Base-by-base conservation (phyloP, 2,329 filamentous ascomycete species). In the Hymenotorrendiella dingleyae region DNA sequence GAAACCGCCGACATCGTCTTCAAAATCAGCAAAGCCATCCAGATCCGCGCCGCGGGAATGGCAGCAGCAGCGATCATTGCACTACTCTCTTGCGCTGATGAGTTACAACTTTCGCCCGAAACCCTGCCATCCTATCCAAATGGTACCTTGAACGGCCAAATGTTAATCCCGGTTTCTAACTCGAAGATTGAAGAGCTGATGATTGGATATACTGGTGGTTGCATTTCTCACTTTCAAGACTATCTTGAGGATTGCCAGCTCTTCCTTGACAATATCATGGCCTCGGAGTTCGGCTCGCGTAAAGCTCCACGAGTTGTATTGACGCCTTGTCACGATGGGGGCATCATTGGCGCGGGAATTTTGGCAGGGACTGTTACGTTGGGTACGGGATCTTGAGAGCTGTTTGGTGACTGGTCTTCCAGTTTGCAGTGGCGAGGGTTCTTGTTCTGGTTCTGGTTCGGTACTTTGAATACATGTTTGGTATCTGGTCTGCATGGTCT, bases 121-220 rank as follows among this genome's bases (percentile, higher is more conserved):
- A 61, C 41, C 3, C 32, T 42, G 10, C 35, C 43, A 33, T 14
- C 49, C 57, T 1, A 24, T 16, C 12, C 22, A 29, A 4, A 26
- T n/a, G 10, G 12, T 6, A 9, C 23, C 17, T 28, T 7, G 14
- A 24, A 14, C 17, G 11, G 9, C 24, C 3, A 27, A 30, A 5
- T n/a, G 19, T 28, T 9, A 63, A 47, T 26, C 19, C 35, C 30
- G 9, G 30, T 9, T 21, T 10, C 29, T 23, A 3, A 16, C 3
- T 7, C 12, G 22, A n/a, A 20, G 12, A 62, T 65, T 1, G 72
- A 78, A 47, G 81, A 86, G 53, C 62, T 91, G 22, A 80, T 86
- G 1, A 82, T 90, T 17, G 86, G 85, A 1, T 90, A 87, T 58
- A 88, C 86, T 0, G 86, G 86, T 23, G 83, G 84, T 6, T 88